Conservation (phyloP, 352 stramenopile species). For the Ophiocytium majus region DNA sequence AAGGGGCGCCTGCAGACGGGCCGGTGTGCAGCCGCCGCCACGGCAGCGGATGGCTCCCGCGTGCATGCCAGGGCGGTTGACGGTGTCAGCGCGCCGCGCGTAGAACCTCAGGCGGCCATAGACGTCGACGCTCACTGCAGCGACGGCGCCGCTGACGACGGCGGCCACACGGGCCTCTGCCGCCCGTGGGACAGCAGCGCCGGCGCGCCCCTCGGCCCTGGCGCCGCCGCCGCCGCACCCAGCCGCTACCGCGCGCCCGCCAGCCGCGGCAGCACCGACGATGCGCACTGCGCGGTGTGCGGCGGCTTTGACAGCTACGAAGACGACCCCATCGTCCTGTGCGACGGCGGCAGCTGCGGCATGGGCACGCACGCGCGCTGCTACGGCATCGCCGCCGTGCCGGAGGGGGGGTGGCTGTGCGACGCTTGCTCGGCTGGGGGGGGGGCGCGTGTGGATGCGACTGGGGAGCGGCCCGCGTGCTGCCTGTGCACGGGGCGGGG, state of each 20-base stretch:
- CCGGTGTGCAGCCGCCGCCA: background rate
- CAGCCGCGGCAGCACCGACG: background rate
- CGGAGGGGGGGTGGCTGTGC: slow-evolving; percentile 41
- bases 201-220: background rate
- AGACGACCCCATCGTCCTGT: slow-evolving; percentile 44
- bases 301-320: slow-evolving; percentile 16
- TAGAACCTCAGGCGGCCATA: no score
- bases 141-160: background rate
- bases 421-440: slow-evolving; percentile 28
- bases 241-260: background rate
- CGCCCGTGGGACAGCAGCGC: slow-evolving; percentile 7
- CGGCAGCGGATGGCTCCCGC: background rate
- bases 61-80: slow-evolving; percentile 23
- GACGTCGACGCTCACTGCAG: no score
- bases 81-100: no score
- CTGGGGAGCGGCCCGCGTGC: background rate
- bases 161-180: background rate
- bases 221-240: no score
- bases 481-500: background rate
- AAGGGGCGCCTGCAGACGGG: background rate
- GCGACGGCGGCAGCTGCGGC: slow-evolving; percentile 36
- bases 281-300: slow-evolving; percentile 38
- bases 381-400: slow-evolving; percentile 37
- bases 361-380: slow-evolving; percentile 40
- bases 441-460: background rate